Evolutionary conservation across 2,329 filamentous ascomycete species (phyloP).

Genomic region (Fusarium nanum): DNA sequence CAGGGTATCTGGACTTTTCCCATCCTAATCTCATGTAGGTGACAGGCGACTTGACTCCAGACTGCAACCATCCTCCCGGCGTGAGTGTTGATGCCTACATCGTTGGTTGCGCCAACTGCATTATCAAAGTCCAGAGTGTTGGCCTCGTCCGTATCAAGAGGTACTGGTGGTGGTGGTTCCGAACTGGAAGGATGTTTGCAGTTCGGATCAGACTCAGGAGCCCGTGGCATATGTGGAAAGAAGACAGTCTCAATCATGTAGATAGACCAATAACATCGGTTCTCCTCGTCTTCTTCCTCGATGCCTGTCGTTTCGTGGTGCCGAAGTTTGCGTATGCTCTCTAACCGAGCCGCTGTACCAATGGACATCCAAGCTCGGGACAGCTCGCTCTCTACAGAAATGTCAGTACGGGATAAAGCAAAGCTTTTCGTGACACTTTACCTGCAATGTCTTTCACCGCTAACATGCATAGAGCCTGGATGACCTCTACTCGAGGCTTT

Average conservation of each 20-base stretch:
- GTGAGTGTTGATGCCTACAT: constrained; percentile 5
- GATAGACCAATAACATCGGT: constrained; percentile 10
- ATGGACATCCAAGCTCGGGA: constrained; percentile 17
- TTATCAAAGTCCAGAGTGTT: constrained; percentile 9
- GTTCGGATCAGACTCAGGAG: background rate
- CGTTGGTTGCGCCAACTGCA: background rate
- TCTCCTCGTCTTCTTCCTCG: background rate
- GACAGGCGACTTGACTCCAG: constrained; percentile 5
- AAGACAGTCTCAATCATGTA: constrained; percentile 3
- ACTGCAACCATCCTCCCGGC: background rate
- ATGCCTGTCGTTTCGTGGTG: rapidly evolving
- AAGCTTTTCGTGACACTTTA: background rate
- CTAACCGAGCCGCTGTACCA: background rate
- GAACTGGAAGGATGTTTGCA: background rate
- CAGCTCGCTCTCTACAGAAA: background rate
- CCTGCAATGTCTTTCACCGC: background rate
- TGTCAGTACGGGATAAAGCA: background rate
- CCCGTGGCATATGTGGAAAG: background rate
- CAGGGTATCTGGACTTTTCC: constrained; percentile 9
- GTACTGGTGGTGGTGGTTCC: constrained; percentile 4
- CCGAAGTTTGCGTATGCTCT: background rate
- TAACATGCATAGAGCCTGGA: constrained; percentile 1
- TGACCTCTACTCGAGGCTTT: background rate
- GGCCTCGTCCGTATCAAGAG: background rate
- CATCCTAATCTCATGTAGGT: constrained; percentile 2